These are phyloP conservation scores for Panicum virgatum DNA, from an alignment of 202 grass and related monocot genomes.

Conservation along the genomic window DNA sequence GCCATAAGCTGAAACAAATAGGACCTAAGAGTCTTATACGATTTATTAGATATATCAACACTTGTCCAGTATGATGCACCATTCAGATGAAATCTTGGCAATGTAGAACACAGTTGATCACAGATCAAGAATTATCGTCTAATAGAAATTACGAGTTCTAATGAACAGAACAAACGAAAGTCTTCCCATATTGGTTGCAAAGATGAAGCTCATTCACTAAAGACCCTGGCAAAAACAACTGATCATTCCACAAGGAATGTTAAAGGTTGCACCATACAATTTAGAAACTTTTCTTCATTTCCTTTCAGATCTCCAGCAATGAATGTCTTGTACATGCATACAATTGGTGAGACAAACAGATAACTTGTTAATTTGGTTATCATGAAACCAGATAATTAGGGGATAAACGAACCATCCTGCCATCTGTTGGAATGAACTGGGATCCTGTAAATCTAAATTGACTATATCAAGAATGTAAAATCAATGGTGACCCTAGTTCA, in stretches of 20 bases:
- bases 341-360: slow-evolving; percentile 17
- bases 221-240: background rate
- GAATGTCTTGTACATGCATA: slow-evolving; percentile 39
- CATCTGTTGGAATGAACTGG: slow-evolving; percentile 27
- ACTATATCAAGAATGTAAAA: slow-evolving; percentile 2
- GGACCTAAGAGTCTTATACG: too few species aligned
- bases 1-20: too few species aligned
- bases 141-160: too few species aligned
- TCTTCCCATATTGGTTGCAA: background rate
- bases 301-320: slow-evolving; percentile 7
- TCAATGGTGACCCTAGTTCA: slow-evolving; percentile 34
- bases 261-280: background rate
- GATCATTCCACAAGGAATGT: background rate
- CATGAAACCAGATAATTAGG: slow-evolving; percentile 28
- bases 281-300: slow-evolving; percentile 25
- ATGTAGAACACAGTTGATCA: too few species aligned
- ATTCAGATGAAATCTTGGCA: too few species aligned
- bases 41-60: too few species aligned
- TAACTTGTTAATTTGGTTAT: slow-evolving; percentile 27
- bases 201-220: background rate
- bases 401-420: slow-evolving; percentile 24
- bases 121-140: too few species aligned
- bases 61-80: too few species aligned
- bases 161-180: too few species aligned
- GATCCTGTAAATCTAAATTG: slow-evolving; percentile 29